These are phyloP conservation scores for Dendrobium chrysotoxum DNA, from an alignment of 106 monocot species.

Conservation along the genomic window DNA sequence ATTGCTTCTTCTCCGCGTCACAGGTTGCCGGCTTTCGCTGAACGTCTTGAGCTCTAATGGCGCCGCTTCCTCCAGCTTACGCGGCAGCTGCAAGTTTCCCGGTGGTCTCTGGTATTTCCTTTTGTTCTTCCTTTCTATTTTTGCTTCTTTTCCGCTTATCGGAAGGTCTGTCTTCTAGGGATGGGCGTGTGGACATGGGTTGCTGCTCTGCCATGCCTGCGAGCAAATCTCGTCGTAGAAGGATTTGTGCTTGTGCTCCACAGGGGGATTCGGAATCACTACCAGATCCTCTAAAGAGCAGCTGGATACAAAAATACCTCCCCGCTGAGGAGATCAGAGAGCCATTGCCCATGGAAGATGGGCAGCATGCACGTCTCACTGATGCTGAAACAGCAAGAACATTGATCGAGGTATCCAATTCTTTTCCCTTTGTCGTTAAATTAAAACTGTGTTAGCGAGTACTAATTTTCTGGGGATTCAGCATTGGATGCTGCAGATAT, in stretches of 20 bases:
- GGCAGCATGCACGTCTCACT: slow-evolving; percentile 20
- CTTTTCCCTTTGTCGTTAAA: background rate
- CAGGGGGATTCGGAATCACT: slow-evolving; percentile 14
- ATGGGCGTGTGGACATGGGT: background rate
- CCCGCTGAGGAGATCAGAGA: slow-evolving; percentile 44
- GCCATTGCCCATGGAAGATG: background rate
- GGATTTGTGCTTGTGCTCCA: slow-evolving; percentile 6
- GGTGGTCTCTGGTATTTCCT: slow-evolving; percentile 1
- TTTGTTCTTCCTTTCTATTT: background rate
- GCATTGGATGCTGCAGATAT: background rate
- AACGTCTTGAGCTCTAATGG: slow-evolving; percentile 7
- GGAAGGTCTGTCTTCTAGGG: background rate
- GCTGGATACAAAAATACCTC: slow-evolving; percentile 22
- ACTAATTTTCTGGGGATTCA: background rate
- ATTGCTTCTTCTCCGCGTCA: slow-evolving; percentile 1
- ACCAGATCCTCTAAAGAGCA: slow-evolving; percentile 14
- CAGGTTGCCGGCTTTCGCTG: background rate
- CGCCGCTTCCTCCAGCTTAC: slow-evolving; percentile 1
- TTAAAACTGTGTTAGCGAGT: background rate
- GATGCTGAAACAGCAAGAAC: slow-evolving; percentile 54
- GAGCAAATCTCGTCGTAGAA: background rate
- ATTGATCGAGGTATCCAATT: slow-evolving; percentile 39
- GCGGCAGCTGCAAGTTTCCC: background rate
- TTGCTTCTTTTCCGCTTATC: background rate
- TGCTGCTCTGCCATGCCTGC: background rate